Base-by-base conservation (phyloP, 2,329 filamentous ascomycete species). In the Beauveria brongniartii region DNA sequence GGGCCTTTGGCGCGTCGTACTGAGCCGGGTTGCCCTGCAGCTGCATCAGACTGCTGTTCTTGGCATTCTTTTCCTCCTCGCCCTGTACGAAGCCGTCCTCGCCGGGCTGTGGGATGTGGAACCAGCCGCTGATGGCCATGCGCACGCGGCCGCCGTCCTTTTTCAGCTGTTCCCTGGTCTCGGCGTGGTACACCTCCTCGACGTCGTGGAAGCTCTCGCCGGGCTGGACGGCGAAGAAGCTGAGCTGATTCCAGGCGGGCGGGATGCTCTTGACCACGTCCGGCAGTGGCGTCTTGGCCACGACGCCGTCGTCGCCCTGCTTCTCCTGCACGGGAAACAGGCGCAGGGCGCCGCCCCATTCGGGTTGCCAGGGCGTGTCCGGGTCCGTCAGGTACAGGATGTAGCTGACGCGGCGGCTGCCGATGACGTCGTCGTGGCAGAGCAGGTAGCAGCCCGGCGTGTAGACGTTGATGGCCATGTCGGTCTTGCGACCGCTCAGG, bases 181-280 rank as follows among this genome's bases (percentile, higher is more conserved):
- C 79, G 69, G 85, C 81, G 71, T 90, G 86, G 75, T 97, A 97
- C 5, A 99, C 94, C 76, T 99, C 94, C 76, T 97, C 93, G 60
- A 99, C 94, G 72, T 99, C 94, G 75, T 99, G 94, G 75, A 97
- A 99, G 73, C 93, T 97, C 81, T 96, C 88, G n/a, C 94, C 94
- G 0, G 94, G 94, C 77, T 97, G 92, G 7, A 99, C 95, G 20
- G 92, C 92, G 74, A 99, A 99, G 82, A 99, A 99, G 68, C 90
- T 94, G 63, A 99, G 82, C 78, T 99, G 94, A 74, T 97, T 97
- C 86, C 93, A 99, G 0, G 92, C 91, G 0, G 94, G 94, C 0
- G 94, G 92, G 63, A 99, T 96, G 47, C 87, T 84, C 68, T 95
- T 88, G 67, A 82, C 85, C 69, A 85, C 86, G 67, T 96, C 89